Evolutionary conservation across 257 asterid species (phyloP), one percentile per base, ranked within the genome.

Genomic region (Solanum gracilifrons): DNA sequence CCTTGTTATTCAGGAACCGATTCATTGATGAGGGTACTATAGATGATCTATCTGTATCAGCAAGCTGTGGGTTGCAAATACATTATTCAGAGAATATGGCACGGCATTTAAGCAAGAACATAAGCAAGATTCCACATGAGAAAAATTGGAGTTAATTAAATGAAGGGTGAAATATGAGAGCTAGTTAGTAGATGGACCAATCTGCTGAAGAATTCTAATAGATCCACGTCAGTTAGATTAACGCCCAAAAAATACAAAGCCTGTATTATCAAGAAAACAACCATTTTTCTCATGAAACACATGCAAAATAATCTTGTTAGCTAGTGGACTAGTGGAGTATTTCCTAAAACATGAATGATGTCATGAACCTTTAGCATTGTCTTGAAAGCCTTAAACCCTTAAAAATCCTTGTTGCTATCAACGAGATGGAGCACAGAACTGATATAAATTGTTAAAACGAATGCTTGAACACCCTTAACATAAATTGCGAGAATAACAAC

Each of bases 31-130:
- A 95, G 73, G 98, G 98, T 87, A 94, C 88, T 75, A 94, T 92
- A 60, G 99, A 94, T 51, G 98, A 95, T 86, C 99, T 98, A 89
- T 95, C 98, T 46, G 98, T 96, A 87, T 94, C 98, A 20, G 93
- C 94, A 89, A 96, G 98, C 98, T 95, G 89, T 75, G 83, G 82
- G 64, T 88, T 79, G 87, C 89, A 84, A 86, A 91, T 37, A 82
- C 64, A 73, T 48, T 36, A 77, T 69, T 85, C 18, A 71, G 82
- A 64, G 84, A 60, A 43, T 74, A 88, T 85, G 82, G 86, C 27
- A 80, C 29, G 6, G 3, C 85, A 46, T 46, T 46, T 80, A 46
- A 46, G 41, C 16, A 76, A 3, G 25, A 58, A 16, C 62, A 51
- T 51, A 51, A 51, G 9, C 12, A 75, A 76, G 60, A 77, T 41